A percentile compares a stretch with the other conserved stretches of the same genome.
phyloP scores from a whole-genome alignment of 106 monocot species.

The Phalaenopsis equestris region DNA sequence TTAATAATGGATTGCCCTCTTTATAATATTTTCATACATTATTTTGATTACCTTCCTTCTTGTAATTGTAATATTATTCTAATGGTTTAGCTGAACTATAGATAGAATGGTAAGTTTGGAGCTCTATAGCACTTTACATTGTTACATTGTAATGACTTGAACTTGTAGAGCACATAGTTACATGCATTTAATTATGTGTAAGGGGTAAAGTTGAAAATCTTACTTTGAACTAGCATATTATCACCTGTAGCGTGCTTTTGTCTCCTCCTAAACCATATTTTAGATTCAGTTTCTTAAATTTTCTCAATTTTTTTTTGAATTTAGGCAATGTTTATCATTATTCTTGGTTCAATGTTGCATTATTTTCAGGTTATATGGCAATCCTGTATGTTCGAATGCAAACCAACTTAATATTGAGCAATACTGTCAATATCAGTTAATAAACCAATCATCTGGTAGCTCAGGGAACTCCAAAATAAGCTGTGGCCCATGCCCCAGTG shows the following conservation, averaged over 20 bases:
- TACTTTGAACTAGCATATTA: slow-evolving; percentile 2
- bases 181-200: neutral
- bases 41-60: neutral
- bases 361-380: slow-evolving; percentile 68
- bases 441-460: slow-evolving; percentile 22
- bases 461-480: slow-evolving; percentile 9
- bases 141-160: too few relatives aligned
- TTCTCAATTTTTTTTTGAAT: neutral
- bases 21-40: neutral
- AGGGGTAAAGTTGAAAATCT: neutral
- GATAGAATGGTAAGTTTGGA: too few relatives aligned
- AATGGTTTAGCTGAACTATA: too few relatives aligned
- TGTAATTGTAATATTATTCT: too few relatives aligned
- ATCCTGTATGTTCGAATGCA: slow-evolving; percentile 69
- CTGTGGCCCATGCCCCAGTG: slow-evolving; percentile 44
- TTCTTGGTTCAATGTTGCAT: slow-evolving; percentile 4
- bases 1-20: too few relatives aligned
- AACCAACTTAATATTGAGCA: slow-evolving; percentile 31
- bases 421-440: slow-evolving; percentile 43
- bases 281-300: neutral
- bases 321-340: neutral
- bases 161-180: neutral
- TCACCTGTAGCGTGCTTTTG: neutral
- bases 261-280: neutral
- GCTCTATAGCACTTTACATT: too few relatives aligned